phyloP scores from a whole-genome alignment of 768 basidiomycete species.

The Russula sp. region DNA sequence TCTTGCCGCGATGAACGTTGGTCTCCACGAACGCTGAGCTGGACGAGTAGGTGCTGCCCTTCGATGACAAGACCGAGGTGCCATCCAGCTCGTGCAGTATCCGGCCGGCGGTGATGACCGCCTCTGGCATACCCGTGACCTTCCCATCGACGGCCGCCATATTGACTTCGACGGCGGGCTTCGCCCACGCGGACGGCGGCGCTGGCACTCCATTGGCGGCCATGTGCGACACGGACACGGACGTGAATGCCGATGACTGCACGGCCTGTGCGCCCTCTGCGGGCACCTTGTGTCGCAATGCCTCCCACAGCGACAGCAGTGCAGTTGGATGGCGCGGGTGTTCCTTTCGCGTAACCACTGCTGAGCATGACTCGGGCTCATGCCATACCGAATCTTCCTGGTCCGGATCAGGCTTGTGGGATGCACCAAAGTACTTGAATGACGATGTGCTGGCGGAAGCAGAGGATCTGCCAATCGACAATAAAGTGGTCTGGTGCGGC shows the following conservation, averaged over 20 bases:
- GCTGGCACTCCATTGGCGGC: conserved; percentile 22
- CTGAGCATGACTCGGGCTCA: conserved; percentile 54
- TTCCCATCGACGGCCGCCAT: conserved; percentile 47
- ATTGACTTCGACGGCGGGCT: conserved; percentile 52
- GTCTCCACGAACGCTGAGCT: conserved; percentile 33
- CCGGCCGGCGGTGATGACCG: conserved; percentile 38
- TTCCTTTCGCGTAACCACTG: conserved; percentile 57
- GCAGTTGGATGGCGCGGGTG: conserved; percentile 55
- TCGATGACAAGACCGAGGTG: conserved; percentile 26
- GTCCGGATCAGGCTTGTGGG: conserved; percentile 52
- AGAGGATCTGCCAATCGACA: conserved; percentile 26
- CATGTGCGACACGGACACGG: conserved; percentile 21
- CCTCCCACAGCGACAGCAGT: conserved; percentile 54
- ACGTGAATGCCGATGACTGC: conserved; percentile 24
- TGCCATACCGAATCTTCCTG: conserved; percentile 52
- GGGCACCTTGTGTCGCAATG: conserved; percentile 49
- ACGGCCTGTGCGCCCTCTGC: conserved; percentile 29
- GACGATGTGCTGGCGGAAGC: conserved; percentile 33
- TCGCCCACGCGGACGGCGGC: conserved; percentile 44
- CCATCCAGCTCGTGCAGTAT: conserved; percentile 42
- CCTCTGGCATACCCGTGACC: conserved; percentile 35
- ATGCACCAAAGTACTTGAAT: conserved; percentile 44
- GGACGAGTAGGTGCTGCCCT: conserved; percentile 21
- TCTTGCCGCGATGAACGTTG: conserved; percentile 35
- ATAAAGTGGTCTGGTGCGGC: conserved; percentile 14